These are phyloP conservation scores for Amorphotheca resinae DNA, from an alignment of 495 filamentous ascomycete genomes.

Conservation along the genomic window DNA sequence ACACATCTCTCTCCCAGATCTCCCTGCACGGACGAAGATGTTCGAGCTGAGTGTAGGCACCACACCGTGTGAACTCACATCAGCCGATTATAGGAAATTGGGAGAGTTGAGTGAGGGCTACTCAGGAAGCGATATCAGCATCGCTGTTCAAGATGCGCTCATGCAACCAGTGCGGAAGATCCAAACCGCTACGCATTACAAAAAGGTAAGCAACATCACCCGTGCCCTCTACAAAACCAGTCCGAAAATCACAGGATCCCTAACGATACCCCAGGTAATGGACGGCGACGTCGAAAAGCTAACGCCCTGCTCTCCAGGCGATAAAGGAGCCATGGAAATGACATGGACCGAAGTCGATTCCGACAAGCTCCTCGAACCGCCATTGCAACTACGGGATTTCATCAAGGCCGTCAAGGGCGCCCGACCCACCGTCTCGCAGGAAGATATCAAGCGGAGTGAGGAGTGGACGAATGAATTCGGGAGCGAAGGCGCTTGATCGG, in stretches of 20 bases:
- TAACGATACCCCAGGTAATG: slow-evolving; percentile 40
- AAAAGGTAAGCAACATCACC: slow-evolving; percentile 47
- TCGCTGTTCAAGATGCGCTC: slow-evolving; percentile 90
- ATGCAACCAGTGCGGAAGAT: slow-evolving; percentile 98
- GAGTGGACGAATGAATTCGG: slow-evolving; percentile 98
- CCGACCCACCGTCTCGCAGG: slow-evolving; percentile 75
- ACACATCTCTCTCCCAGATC: slow-evolving; percentile 84
- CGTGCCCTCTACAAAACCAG: not conserved
- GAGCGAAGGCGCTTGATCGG: slow-evolving; percentile 58
- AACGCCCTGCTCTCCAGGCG: slow-evolving; percentile 91
- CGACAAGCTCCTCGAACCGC: slow-evolving; percentile 73
- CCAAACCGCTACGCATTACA: slow-evolving; percentile 97
- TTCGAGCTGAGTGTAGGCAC: slow-evolving; percentile 88
- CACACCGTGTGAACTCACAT: slow-evolving; percentile 75
- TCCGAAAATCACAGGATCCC: not conserved
- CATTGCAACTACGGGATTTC: slow-evolving; percentile 83
- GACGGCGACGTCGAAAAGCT: slow-evolving; percentile 61
- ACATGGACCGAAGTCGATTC: slow-evolving; percentile 78
- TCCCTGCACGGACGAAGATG: slow-evolving; percentile 86
- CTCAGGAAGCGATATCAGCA: slow-evolving; percentile 90
- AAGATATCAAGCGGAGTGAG: slow-evolving; percentile 69
- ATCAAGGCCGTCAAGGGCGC: slow-evolving; percentile 80
- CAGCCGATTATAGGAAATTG: slow-evolving; percentile 64
- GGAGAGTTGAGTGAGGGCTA: slow-evolving; percentile 82
- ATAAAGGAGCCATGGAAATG: slow-evolving; percentile 77